These are phyloP conservation scores for Carex myosuroides DNA, from an alignment of 176 grass and related monocot genomes.

Conservation along the genomic window DNA sequence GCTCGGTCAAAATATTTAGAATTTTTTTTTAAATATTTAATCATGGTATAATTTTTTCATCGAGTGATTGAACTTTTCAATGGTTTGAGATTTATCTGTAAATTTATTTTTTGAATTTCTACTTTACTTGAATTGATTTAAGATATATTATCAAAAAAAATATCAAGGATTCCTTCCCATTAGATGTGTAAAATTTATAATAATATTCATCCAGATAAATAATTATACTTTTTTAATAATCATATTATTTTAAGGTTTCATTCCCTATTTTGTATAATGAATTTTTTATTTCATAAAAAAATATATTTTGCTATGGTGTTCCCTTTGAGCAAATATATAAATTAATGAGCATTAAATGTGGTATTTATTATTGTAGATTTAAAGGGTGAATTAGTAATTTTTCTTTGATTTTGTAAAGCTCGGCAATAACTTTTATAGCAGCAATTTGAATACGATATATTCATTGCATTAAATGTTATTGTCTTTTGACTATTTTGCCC, in stretches of 20 bases:
- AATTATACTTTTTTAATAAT: not conserved
- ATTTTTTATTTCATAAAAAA: not conserved
- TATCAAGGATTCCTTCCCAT: not conserved
- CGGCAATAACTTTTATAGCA: not conserved
- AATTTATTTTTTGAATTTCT: not conserved
- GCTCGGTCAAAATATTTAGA: too few species aligned
- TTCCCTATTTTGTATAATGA: not conserved
- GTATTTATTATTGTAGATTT: not conserved
- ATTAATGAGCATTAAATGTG: not conserved
- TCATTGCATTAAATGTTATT: too few species aligned
- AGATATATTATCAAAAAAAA: not conserved
- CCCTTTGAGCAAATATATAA: not conserved
- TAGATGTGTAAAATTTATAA: not conserved
- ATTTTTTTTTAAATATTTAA: too few species aligned
- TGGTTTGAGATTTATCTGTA: not conserved
- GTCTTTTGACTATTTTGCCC: too few species aligned
- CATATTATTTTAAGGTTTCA: not conserved
- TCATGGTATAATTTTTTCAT: too few species aligned
- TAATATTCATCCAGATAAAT: not conserved
- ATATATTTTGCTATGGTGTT: not conserved
- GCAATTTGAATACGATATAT: not conserved
- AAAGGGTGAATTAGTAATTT: not conserved
- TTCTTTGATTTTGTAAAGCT: not conserved
- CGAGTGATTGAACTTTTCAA: too few species aligned
- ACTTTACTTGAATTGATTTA: not conserved